A percentile compares a stretch with the other conserved stretches of the same genome.
Evolutionary conservation across 2,329 filamentous ascomycete species (phyloP).

Genomic region (Aspergillus pseudotamarii): DNA sequence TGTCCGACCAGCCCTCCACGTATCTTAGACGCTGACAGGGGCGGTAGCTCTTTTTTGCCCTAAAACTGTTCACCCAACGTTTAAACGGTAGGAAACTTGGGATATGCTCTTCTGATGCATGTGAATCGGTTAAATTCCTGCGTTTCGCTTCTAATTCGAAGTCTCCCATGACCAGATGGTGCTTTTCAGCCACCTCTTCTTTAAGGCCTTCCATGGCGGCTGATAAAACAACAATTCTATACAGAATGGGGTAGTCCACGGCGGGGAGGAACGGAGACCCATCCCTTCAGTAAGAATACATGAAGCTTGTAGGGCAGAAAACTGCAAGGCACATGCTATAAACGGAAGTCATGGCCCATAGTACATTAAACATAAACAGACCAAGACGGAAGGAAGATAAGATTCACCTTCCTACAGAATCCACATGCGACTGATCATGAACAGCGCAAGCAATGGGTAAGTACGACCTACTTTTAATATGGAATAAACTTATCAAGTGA

Average conservation of each 20-base stretch:
- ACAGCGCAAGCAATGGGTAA: not conserved
- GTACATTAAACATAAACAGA: not conserved
- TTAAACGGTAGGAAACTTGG: slow-evolving; percentile 33
- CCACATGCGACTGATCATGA: not conserved
- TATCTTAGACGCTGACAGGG: slow-evolving; percentile 25
- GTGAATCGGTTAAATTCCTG: not conserved
- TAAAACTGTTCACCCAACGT: slow-evolving; percentile 44
- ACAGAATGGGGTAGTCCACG: no score
- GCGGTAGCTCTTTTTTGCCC: slow-evolving; percentile 27
- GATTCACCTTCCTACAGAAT: not conserved
- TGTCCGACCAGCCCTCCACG: slow-evolving; percentile 43
- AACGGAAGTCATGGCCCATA: slow-evolving; percentile 10
- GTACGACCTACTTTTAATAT: not conserved
- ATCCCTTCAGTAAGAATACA: not conserved
- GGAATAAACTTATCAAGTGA: not conserved
- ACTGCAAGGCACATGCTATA: not conserved
- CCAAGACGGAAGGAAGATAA: not conserved
- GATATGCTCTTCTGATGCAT: slow-evolving; percentile 13
- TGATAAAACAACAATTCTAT: not conserved
- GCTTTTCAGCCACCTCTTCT: slow-evolving; percentile 11
- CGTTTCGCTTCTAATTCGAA: slow-evolving; percentile 1
- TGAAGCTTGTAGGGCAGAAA: not conserved
- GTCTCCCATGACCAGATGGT: not conserved
- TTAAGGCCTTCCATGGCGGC: slow-evolving; percentile 18
- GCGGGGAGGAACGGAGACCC: not conserved